phyloP scores from a whole-genome alignment of 2,329 filamentous ascomycete genomes.

The Cladophialophora bantiana region DNA sequence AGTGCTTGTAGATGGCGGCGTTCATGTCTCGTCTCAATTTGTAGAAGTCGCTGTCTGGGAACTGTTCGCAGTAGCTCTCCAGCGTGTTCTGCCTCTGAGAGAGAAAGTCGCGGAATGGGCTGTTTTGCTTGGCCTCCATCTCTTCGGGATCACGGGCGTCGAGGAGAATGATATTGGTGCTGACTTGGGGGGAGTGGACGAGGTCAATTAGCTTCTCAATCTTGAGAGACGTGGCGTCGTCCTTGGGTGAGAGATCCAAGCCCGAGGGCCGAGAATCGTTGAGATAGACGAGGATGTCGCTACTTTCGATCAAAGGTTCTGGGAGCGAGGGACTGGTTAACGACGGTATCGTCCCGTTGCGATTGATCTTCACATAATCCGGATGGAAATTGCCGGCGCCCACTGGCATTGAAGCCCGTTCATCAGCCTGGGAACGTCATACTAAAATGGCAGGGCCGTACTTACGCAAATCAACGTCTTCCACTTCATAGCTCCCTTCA shows the following conservation, averaged over 20 bases:
- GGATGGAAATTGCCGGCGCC: conserved; percentile 28
- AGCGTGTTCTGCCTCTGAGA: conserved; percentile 25
- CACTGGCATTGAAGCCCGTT: conserved; percentile 17
- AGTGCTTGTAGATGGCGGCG: conserved; percentile 25
- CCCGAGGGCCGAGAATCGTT: conserved; percentile 16
- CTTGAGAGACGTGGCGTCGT: conserved; percentile 12
- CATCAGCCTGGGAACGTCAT: background rate
- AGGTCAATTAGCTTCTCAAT: conserved; percentile 29
- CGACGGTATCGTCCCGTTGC: conserved; percentile 30
- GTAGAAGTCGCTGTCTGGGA: background rate
- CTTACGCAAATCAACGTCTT: conserved; percentile 29
- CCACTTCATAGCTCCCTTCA: conserved; percentile 19
- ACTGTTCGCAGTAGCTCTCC: conserved; percentile 21
- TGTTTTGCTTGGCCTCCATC: conserved; percentile 24
- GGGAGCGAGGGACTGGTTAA: conserved; percentile 24
- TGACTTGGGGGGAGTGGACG: conserved; percentile 26
- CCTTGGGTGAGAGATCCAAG: conserved; percentile 21
- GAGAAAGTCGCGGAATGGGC: conserved; percentile 23
- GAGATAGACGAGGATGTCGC: conserved; percentile 28
- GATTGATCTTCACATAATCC: conserved; percentile 30
- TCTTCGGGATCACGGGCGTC: conserved; percentile 33
- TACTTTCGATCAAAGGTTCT: conserved; percentile 26
- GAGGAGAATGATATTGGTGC: conserved; percentile 38
- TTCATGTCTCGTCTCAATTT: conserved; percentile 5
- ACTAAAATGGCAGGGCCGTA: background rate